phyloP scores from a whole-genome alignment of 306 rosid species.

The Glycine soja region DNA sequence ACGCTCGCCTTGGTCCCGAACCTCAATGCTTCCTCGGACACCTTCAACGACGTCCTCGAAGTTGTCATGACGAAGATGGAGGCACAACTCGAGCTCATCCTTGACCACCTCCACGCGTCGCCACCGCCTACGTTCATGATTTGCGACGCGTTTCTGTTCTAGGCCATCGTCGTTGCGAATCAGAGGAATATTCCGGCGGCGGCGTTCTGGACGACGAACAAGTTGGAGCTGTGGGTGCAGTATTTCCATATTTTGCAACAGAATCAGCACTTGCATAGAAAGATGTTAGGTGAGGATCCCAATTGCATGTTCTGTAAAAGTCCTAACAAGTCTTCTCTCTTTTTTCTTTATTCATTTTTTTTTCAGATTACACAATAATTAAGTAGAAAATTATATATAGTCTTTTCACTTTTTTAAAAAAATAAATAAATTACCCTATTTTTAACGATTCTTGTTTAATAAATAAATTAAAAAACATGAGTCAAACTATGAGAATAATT shows the following conservation, averaged over 20 bases:
- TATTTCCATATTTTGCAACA: conserved; percentile 35
- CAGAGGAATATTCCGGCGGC: conserved; percentile 55
- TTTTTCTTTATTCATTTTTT: no score
- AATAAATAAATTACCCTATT: no score
- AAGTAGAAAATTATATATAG: no score
- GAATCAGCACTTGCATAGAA: background rate
- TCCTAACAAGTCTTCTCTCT: no score
- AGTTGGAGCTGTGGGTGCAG: conserved; percentile 46
- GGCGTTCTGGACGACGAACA: conserved; percentile 53
- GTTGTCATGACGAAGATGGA: conserved; percentile 61
- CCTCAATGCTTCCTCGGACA: conserved; percentile 23
- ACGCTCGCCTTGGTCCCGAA: conserved; percentile 48
- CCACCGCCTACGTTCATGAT: conserved; percentile 18
- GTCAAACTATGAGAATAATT: no score
- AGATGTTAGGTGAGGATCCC: conserved; percentile 38
- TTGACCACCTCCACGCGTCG: conserved; percentile 43
- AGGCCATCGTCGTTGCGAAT: conserved; percentile 46
- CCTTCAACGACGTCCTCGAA: conserved; percentile 36
- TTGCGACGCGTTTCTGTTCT: conserved; percentile 49
- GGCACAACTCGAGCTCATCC: conserved; percentile 51
- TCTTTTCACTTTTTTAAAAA: no score
- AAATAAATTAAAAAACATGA: no score
- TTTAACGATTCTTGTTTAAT: no score
- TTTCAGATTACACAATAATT: no score
- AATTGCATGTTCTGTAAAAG: no score